Evolutionary conservation across 495 filamentous ascomycete species (phyloP).

Genomic region (Amniculicola lignicola): DNA sequence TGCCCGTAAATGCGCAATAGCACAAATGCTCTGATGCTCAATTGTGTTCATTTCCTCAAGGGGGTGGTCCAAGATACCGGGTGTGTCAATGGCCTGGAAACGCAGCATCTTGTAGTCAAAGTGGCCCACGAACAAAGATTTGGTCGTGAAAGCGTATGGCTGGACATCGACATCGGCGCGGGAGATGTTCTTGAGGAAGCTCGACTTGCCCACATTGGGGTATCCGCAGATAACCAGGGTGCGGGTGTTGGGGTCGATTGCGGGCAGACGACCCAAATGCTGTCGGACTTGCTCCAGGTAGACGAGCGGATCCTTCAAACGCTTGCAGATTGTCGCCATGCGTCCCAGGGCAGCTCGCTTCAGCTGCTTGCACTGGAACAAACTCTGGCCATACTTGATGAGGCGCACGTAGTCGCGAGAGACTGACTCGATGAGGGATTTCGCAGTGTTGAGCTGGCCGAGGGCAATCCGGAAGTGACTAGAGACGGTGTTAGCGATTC

Average conservation of each 20-base stretch:
- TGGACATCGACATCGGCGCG: conserved; percentile 96
- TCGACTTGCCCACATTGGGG: conserved; percentile 96
- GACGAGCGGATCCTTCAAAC: conserved; percentile 86
- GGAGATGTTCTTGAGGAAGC: conserved; percentile 85
- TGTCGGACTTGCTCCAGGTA: conserved; percentile 98
- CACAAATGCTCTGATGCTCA: conserved; percentile 97
- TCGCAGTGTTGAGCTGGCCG: conserved; percentile 91
- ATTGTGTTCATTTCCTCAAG: conserved; percentile 99
- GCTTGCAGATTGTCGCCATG: conserved; percentile 94
- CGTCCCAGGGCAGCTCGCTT: conserved; percentile 85
- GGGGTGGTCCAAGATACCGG: conserved; percentile 94
- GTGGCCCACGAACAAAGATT: conserved; percentile 94
- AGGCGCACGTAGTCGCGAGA: conserved; percentile 90
- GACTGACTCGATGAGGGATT: conserved; percentile 93
- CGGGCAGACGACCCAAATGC: conserved; percentile 94
- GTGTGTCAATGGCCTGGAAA: conserved; percentile 86
- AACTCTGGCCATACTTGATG: conserved; percentile 90
- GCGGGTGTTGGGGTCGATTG: conserved; percentile 93
- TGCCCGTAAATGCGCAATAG: conserved; percentile 90
- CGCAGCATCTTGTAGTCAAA: conserved; percentile 98
- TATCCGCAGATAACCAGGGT: conserved; percentile 95
- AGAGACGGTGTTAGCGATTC: not conserved
- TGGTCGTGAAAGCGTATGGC: conserved; percentile 98
- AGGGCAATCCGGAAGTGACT: conserved; percentile 91
- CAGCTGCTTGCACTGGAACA: conserved; percentile 94